Evolutionary conservation across 495 filamentous ascomycete genomes (phyloP).

Genomic region (Rhypophila decipiens): DNA sequence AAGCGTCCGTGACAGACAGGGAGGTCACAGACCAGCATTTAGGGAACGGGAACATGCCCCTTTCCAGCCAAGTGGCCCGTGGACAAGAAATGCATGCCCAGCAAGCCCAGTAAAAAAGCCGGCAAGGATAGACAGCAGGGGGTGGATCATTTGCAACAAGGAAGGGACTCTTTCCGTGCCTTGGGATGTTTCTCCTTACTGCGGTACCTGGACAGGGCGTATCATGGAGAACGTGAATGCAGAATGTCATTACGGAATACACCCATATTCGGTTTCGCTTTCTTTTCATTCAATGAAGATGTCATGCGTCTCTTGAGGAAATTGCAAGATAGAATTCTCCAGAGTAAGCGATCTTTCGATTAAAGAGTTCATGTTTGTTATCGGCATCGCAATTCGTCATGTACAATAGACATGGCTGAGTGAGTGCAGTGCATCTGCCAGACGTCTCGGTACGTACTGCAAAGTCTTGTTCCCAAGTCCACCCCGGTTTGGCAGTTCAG

Average conservation of each 20-base stretch:
- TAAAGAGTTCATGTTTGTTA: too few species aligned
- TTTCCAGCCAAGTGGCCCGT: constrained; percentile 20
- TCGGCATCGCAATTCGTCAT: not conserved
- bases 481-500: constrained; percentile 3
- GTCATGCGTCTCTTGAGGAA: too few species aligned
- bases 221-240: not conserved
- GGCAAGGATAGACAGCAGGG: not conserved
- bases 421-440: too few species aligned
- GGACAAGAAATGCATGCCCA: too few species aligned
- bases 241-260: not conserved
- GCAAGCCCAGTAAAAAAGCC: constrained; percentile 18
- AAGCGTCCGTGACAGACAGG: constrained; percentile 23
- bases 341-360: too few species aligned
- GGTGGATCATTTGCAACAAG: not conserved
- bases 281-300: too few species aligned
- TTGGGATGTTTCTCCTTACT: constrained; percentile 1
- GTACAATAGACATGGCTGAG: not conserved
- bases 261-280: too few species aligned
- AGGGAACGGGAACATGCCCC: constrained; percentile 22
- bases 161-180: not conserved
- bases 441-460: too few species aligned
- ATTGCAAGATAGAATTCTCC: too few species aligned
- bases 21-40: constrained; percentile 19
- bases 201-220: too few species aligned
- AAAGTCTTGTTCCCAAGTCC: too few species aligned